Conservation (phyloP, 2,329 filamentous ascomycete species). For the Harringtonia aguacate region DNA sequence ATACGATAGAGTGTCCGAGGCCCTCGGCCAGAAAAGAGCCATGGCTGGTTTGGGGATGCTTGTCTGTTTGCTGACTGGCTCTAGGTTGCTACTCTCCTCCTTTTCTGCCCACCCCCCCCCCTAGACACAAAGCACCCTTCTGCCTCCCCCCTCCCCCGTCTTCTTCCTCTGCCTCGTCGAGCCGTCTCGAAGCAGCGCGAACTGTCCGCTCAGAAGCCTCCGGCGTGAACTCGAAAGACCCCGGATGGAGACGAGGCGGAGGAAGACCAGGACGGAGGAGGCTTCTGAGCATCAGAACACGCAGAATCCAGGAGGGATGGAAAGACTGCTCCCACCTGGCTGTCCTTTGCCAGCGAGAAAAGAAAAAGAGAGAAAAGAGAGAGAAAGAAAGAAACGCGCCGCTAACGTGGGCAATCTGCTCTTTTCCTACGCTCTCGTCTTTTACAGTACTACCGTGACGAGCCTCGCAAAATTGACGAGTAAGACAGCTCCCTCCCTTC, state of each 20-base stretch:
- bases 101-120: neutral
- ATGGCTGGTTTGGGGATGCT: too few species aligned
- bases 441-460: conserved; percentile 47
- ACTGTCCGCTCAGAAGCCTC: too few species aligned
- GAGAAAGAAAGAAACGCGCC: conserved; percentile 13
- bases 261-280: conserved; percentile 17
- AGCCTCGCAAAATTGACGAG: conserved; percentile 60
- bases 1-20: too few species aligned
- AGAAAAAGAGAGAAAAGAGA: neutral
- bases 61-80: neutral
- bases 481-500: conserved; percentile 27
- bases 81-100: conserved; percentile 13
- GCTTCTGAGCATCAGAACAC: too few species aligned
- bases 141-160: neutral
- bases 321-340: too few species aligned
- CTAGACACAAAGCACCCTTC: neutral
- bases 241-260: neutral
- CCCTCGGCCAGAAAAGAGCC: too few species aligned
- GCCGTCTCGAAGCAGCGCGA: too few species aligned
- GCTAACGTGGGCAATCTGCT: conserved; percentile 23
- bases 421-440: neutral
- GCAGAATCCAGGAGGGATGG: too few species aligned
- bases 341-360: too few species aligned
- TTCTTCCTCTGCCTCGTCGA: too few species aligned
- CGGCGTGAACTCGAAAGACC: too few species aligned